phyloP scores from a whole-genome alignment of 352 stramenopile genomes.

The Salisapilia sapeloensis region DNA sequence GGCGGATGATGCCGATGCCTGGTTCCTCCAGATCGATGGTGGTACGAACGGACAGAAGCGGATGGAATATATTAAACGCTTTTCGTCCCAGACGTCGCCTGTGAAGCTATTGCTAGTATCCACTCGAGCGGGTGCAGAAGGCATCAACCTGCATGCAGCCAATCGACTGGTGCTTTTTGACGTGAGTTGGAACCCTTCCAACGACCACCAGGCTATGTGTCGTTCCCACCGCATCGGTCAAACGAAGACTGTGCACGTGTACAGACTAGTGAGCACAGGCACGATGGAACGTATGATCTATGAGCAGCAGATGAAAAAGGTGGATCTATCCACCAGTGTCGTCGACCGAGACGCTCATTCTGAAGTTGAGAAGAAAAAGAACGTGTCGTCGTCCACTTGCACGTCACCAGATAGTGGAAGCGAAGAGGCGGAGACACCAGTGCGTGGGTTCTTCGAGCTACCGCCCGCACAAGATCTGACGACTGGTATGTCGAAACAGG shows the following conservation, averaged over 20 bases:
- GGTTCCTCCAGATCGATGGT: conserved; percentile 72
- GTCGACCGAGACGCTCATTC: conserved; percentile 25
- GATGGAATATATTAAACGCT: conserved; percentile 79
- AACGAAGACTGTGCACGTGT: conserved; percentile 81
- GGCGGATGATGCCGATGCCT: conserved; percentile 15
- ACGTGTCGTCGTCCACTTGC: conserved; percentile 4
- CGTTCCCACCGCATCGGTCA: conserved; percentile 83
- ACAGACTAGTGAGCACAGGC: conserved; percentile 82
- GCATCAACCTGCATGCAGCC: conserved; percentile 80
- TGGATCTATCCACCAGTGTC: conserved; percentile 57
- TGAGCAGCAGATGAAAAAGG: conserved; percentile 81
- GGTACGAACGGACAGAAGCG: conserved; percentile 55
- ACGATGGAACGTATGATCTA: conserved; percentile 89
- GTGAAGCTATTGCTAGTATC: conserved; percentile 68
- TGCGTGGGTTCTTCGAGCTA: conserved; percentile 44
- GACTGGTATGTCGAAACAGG: conserved; percentile 4
- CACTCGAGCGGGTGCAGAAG: conserved; percentile 65
- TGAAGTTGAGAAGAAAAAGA: neutral
- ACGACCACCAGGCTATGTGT: conserved; percentile 86
- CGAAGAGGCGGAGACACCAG: conserved; percentile 5
- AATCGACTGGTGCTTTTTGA: conserved; percentile 85
- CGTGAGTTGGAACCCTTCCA: conserved; percentile 84
- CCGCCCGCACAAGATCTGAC: conserved; percentile 13
- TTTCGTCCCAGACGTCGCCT: conserved; percentile 14
- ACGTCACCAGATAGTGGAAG: too few relatives aligned